Conservation (phyloP, 2,329 filamentous ascomycete genomes). For the Rhytidhysteron rufulum region DNA sequence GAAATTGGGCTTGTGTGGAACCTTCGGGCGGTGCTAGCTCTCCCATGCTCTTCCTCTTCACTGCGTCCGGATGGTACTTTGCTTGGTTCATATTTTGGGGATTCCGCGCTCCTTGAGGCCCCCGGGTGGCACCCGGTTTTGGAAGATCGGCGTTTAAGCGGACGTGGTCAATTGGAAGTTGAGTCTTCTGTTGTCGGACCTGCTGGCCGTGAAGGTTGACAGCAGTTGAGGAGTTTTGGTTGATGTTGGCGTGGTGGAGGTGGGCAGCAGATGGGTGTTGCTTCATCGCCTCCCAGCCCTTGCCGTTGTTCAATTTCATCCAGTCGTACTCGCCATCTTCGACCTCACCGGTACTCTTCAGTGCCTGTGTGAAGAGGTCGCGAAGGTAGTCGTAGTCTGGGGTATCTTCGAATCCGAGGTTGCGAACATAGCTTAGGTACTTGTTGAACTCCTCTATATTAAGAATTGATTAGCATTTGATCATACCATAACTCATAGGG, state of each 20-base stretch:
- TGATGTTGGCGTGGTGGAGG: conserved; percentile 71
- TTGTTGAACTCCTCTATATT: conserved; percentile 84
- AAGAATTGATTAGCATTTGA: conserved; percentile 22
- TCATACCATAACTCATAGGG: not conserved
- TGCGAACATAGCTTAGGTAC: conserved; percentile 94
- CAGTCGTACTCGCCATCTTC: conserved; percentile 99
- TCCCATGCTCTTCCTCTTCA: conserved; percentile 69
- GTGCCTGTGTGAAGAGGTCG: conserved; percentile 90
- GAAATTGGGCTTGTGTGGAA: conserved; percentile 93
- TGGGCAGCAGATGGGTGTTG: conserved; percentile 67
- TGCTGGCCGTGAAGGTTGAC: conserved; percentile 71
- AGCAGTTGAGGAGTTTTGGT: conserved; percentile 79
- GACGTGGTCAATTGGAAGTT: conserved; percentile 40
- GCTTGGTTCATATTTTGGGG: conserved; percentile 27
- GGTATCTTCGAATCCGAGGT: conserved; percentile 96
- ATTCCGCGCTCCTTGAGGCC: conserved; percentile 37
- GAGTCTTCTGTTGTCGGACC: conserved; percentile 57
- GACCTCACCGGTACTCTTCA: conserved; percentile 90
- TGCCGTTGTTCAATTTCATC: conserved; percentile 96
- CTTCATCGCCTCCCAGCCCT: conserved; percentile 84
- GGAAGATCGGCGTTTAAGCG: conserved; percentile 47
- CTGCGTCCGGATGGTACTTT: conserved; percentile 18
- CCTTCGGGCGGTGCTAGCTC: conserved; percentile 81
- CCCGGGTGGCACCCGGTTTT: conserved; percentile 61
- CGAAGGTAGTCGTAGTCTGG: conserved; percentile 98